Evolutionary conservation across 345 rosid species (phyloP).

Genomic region (Pugionium dolabratum): DNA sequence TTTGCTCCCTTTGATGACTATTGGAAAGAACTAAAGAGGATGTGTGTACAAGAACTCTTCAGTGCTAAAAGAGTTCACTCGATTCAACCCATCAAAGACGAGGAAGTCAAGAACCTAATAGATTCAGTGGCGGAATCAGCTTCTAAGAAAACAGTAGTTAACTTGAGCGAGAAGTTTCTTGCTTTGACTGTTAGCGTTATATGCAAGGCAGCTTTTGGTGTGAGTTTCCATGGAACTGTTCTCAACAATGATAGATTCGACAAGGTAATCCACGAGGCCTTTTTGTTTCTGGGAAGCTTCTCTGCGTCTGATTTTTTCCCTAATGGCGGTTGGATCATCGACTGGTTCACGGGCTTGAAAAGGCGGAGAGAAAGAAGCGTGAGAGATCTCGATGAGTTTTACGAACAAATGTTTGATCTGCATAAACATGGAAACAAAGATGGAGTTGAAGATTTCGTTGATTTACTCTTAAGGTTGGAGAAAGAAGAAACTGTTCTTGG

Average conservation of each 20-base stretch:
- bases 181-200: constrained; percentile 35
- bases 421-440: constrained; percentile 39
- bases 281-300: constrained; percentile 40
- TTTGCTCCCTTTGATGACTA: constrained; percentile 47
- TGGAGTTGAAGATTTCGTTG: constrained; percentile 43
- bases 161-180: constrained; percentile 38
- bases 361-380: constrained; percentile 42
- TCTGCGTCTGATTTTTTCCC: constrained; percentile 52
- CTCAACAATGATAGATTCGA: constrained; percentile 35
- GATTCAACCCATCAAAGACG: constrained; percentile 44
- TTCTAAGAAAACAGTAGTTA: constrained; percentile 18
- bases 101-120: constrained; percentile 47
- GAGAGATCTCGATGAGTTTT: constrained; percentile 44
- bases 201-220: constrained; percentile 51
- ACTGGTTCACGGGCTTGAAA: constrained; percentile 44
- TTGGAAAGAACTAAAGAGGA: constrained; percentile 51
- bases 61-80: constrained; percentile 38
- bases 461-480: constrained; percentile 34
- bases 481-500: constrained; percentile 38
- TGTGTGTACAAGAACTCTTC: constrained; percentile 46
- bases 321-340: constrained; percentile 44
- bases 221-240: constrained; percentile 41
- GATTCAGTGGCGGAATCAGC: constrained; percentile 31
- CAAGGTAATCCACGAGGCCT: constrained; percentile 37
- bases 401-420: constrained; percentile 45